These are phyloP conservation scores for Blastobotrys attinorum DNA, from an alignment of 805 yeast genomes.

Conservation along the genomic window DNA sequence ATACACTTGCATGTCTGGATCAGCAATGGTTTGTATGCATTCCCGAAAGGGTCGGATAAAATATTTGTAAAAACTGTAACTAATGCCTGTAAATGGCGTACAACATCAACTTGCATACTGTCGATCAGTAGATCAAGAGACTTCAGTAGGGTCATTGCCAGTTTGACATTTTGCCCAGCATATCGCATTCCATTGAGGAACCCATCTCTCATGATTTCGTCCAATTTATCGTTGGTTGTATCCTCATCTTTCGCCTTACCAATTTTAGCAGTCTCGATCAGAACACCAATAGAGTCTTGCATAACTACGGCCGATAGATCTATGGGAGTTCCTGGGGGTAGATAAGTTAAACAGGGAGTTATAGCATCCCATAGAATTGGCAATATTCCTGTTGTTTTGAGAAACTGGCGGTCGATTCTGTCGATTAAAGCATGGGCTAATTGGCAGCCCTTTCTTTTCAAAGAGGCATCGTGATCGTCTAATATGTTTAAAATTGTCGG, in stretches of 20 bases:
- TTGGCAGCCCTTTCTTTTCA: conserved; percentile 21
- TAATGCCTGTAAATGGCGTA: conserved; percentile 20
- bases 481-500: conserved; percentile 25
- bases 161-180: conserved; percentile 17
- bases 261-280: conserved; percentile 31
- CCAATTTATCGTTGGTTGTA: too few species aligned
- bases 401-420: conserved; percentile 7
- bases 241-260: conserved; percentile 21
- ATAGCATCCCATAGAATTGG: conserved; percentile 25
- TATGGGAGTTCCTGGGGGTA: conserved; percentile 26
- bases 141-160: conserved; percentile 14
- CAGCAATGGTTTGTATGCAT: conserved; percentile 16
- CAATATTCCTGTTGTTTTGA: conserved; percentile 21
- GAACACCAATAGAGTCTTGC: conserved; percentile 36
- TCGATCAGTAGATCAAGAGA: conserved; percentile 11
- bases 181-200: conserved; percentile 20
- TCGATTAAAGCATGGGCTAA: conserved; percentile 11
- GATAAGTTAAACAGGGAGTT: conserved; percentile 21
- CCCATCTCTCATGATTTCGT: conserved; percentile 23
- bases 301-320: conserved; percentile 15
- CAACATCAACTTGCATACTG: conserved; percentile 14
- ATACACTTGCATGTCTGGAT: conserved; percentile 11
- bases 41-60: conserved; percentile 26
- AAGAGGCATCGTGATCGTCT: conserved; percentile 22
- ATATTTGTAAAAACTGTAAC: conserved; percentile 18